Base-by-base conservation (phyloP, 1,284 basidiomycete genomes). In the Ceratobasidium sp. region DNA sequence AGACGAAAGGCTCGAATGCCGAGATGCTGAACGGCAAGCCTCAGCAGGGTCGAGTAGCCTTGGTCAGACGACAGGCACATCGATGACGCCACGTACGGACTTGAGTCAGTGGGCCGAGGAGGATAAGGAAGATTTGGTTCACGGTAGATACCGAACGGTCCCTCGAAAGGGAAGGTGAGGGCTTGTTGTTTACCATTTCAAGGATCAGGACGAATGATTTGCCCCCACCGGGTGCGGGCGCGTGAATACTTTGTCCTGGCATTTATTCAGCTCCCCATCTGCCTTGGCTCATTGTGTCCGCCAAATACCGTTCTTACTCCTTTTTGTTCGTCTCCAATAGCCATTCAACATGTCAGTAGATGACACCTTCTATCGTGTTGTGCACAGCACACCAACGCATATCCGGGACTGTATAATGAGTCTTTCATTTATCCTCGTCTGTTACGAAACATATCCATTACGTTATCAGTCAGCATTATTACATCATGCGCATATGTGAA, bases 21-120 rank as follows among this genome's bases (percentile, higher is more conserved):
- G 67, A 67, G 73, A 76, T 51, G 73, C 73, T 2, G 73, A 76
- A 53, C 73, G 73, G 3, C 73, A 76, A 63, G 67, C 63, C 23
- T 76, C 73, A 15, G 63, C 58, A 18, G 73, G 53, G 28, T 76
- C 73, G 51, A 76, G 73, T 58, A 76, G 63, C 20, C 26, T 63
- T 7, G 73, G 73, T 20, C 63, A n/a, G 13, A 39, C 63, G 26
- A 39, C 51, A 9, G 71, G 71, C 39, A 44, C 71, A 4, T 28
- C 23, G 1, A 63, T 55, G 15, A 61, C 72, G 4, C 60, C 58
- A 7, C 60, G 60, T 12, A 44, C 64, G 3, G 73, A 76, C 28
- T 53, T 67, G 6, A 44, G 39, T 51, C 46, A 63, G 40, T 76
- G 73, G 73, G 73, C 73, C 26, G 73, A 76, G 42, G 23, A 33